phyloP scores from a whole-genome alignment of 2,329 filamentous ascomycete species.

The Ramichloridium luteum region DNA sequence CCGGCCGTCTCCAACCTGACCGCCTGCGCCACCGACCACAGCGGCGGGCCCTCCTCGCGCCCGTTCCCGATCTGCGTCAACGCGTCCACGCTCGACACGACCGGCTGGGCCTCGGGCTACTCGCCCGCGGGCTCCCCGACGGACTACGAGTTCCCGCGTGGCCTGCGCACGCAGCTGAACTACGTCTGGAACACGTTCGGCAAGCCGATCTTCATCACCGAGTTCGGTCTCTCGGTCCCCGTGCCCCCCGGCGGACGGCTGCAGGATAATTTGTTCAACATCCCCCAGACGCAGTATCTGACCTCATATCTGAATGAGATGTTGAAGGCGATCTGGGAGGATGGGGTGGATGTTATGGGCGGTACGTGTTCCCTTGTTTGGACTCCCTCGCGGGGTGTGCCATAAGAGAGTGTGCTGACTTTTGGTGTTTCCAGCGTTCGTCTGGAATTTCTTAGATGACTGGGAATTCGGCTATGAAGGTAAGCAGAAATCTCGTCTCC shows the following conservation, averaged over 20 bases:
- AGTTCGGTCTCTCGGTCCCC: slow-evolving; percentile 31
- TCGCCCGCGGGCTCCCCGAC: slow-evolving; percentile 37
- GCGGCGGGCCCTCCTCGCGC: slow-evolving; percentile 3
- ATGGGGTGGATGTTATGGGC: slow-evolving; percentile 24
- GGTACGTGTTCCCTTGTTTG: slow-evolving; percentile 24
- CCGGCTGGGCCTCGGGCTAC: slow-evolving; percentile 31
- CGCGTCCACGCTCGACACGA: slow-evolving; percentile 18
- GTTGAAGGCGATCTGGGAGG: slow-evolving; percentile 20
- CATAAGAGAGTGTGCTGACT: background rate
- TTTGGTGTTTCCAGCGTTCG: slow-evolving; percentile 19
- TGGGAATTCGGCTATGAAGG: slow-evolving; percentile 39
- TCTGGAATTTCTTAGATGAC: slow-evolving; percentile 18
- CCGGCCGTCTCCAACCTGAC: slow-evolving; percentile 10
- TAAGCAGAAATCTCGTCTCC: no score
- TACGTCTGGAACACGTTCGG: slow-evolving; percentile 50
- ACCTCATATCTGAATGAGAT: slow-evolving; percentile 31
- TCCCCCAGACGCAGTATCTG: slow-evolving; percentile 44
- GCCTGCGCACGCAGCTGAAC: slow-evolving; percentile 43
- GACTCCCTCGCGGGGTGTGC: slow-evolving; percentile 19
- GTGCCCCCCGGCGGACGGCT: slow-evolving; percentile 34
- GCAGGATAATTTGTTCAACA: slow-evolving; percentile 42
- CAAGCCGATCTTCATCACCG: slow-evolving; percentile 27
- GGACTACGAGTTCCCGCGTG: slow-evolving; percentile 47
- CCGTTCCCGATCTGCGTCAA: slow-evolving; percentile 23
- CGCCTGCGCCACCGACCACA: slow-evolving; percentile 24